A percentile compares a stretch with the other conserved stretches of the same genome.
phyloP scores from a whole-genome alignment of 2,329 filamentous ascomycete genomes.

The Ascochyta koolunga region DNA sequence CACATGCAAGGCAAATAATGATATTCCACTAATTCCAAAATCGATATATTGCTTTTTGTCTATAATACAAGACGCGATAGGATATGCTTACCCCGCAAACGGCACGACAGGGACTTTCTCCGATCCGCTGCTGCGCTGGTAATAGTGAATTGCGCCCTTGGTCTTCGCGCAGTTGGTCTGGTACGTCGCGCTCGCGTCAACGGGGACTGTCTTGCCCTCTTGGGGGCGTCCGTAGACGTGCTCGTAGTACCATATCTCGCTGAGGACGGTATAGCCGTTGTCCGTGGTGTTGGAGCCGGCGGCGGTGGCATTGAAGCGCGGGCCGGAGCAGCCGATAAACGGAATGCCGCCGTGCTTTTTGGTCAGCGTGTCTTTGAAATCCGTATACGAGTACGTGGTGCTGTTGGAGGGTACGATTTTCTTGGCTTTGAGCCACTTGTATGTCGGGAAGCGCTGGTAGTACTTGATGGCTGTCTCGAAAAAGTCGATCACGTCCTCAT shows the following conservation, averaged over 20 bases:
- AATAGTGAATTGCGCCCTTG: constrained; percentile 61
- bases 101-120: constrained; percentile 38
- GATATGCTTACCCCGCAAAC: constrained; percentile 22
- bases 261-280: constrained; percentile 62
- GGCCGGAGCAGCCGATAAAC: constrained; percentile 67
- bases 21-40: too few relatives aligned
- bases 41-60: too few relatives aligned
- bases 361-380: constrained; percentile 60
- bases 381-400: constrained; percentile 61
- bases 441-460: constrained; percentile 66
- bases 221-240: constrained; percentile 65
- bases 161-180: constrained; percentile 63
- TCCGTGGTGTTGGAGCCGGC: constrained; percentile 62
- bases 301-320: constrained; percentile 64
- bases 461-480: constrained; percentile 66
- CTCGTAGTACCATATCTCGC: constrained; percentile 71
- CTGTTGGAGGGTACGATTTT: constrained; percentile 64
- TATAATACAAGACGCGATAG: too few relatives aligned
- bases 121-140: constrained; percentile 55
- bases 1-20: too few relatives aligned
- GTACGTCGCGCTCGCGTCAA: constrained; percentile 55
- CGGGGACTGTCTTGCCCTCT: constrained; percentile 54
- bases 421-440: constrained; percentile 61
- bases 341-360: constrained; percentile 61
- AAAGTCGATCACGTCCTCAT: constrained; percentile 68